These are phyloP conservation scores for Eremochloa ophiuroides DNA, from an alignment of 176 grass and related monocot genomes.

Conservation along the genomic window DNA sequence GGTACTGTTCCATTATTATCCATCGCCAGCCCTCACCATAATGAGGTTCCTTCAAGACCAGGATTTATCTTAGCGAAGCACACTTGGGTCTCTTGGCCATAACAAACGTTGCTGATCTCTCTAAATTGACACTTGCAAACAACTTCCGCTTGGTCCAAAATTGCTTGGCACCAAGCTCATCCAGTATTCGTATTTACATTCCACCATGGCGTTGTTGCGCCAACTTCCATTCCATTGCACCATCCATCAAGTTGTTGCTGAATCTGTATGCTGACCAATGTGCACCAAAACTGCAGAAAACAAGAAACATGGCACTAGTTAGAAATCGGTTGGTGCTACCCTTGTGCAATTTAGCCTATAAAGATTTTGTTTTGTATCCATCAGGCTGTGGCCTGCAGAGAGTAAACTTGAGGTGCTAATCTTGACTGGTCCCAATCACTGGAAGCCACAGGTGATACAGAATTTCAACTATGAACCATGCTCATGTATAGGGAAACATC, in stretches of 20 bases:
- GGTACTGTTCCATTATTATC: neutral
- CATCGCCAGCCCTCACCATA: neutral
- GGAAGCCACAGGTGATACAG: neutral
- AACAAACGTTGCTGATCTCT: neutral
- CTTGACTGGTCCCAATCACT: neutral
- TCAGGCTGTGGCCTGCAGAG: neutral
- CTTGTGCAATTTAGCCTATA: neutral
- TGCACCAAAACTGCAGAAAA: neutral
- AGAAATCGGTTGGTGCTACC: neutral
- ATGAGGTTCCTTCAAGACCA: neutral
- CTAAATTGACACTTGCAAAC: neutral
- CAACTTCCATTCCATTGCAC: neutral
- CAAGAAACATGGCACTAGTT: neutral
- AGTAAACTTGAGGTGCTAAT: neutral
- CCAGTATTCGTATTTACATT: neutral
- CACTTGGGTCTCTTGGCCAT: neutral
- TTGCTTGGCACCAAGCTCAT: neutral
- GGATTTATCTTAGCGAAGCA: neutral
- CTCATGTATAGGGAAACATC: neutral
- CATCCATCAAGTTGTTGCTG: neutral
- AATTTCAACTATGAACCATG: neutral
- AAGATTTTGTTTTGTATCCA: neutral
- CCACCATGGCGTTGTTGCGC: neutral
- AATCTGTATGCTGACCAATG: neutral
- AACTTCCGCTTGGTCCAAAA: neutral